Evolutionary conservation across 441 rosid species (phyloP).

Genomic region (Arabidopsis hybrid): DNA sequence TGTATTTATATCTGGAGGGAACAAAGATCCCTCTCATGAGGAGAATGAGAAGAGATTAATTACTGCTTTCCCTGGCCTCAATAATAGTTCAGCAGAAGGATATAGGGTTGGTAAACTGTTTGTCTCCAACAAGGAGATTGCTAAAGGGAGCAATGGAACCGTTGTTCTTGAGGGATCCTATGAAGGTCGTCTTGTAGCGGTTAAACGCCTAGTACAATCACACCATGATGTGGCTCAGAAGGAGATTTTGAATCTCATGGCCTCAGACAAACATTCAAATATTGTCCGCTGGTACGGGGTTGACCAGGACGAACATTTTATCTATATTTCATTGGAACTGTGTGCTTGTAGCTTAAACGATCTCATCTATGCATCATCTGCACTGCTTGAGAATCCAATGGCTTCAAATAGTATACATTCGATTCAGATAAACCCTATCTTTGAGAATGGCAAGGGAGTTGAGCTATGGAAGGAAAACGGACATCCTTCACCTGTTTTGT

Average conservation of each 20-base stretch:
- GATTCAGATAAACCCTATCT: constrained; percentile 46
- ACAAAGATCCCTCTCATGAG: constrained; percentile 44
- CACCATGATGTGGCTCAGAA: constrained; percentile 90
- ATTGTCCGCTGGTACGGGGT: constrained; percentile 93
- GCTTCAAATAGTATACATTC: constrained; percentile 47
- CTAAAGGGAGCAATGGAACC: constrained; percentile 88
- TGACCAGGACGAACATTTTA: constrained; percentile 85
- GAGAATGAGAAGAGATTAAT: constrained; percentile 51
- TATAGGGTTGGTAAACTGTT: constrained; percentile 77
- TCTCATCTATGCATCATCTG: constrained; percentile 60
- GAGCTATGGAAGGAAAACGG: constrained; percentile 83
- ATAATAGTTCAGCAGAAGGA: constrained; percentile 52
- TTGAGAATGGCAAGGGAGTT: constrained; percentile 53
- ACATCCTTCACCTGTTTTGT: constrained; percentile 68
- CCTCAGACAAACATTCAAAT: constrained; percentile 86
- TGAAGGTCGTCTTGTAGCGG: constrained; percentile 85
- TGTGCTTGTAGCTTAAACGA: constrained; percentile 87
- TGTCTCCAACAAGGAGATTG: constrained; percentile 77
- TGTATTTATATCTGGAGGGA: constrained; percentile 29
- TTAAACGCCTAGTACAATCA: constrained; percentile 83
- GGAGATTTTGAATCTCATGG: constrained; percentile 87
- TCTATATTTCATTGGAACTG: constrained; percentile 86
- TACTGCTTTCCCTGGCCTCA: constrained; percentile 47
- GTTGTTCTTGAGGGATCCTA: constrained; percentile 83
- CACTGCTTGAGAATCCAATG: constrained; percentile 50